Conservation (phyloP, 345 rosid genomes). For the Litchi chinensis region DNA sequence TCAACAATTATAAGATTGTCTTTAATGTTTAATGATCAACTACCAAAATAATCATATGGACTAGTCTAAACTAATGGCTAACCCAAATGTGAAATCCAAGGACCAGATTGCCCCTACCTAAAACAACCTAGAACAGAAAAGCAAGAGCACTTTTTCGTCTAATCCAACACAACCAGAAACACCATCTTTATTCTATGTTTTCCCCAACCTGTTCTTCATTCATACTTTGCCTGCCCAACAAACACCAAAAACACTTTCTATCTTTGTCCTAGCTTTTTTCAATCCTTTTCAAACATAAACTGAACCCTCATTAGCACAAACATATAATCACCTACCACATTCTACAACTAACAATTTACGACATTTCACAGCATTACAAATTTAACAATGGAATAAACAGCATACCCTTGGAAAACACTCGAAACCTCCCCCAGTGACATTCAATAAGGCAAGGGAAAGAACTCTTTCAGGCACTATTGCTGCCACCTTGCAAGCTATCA, state of each 20-base stretch:
- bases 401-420: constrained; percentile 93
- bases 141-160: neutral
- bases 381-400: neutral
- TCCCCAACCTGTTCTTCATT: neutral
- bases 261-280: neutral
- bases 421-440: constrained; percentile 97
- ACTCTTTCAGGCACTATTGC: constrained; percentile 83
- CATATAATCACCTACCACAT: neutral
- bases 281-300: too few species aligned
- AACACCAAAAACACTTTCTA: neutral
- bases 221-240: neutral
- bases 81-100: neutral
- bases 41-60: neutral
- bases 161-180: neutral
- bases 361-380: neutral
- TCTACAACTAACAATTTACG: neutral
- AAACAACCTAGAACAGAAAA: neutral
- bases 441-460: constrained; percentile 82
- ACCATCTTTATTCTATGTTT: neutral
- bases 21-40: neutral
- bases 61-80: neutral
- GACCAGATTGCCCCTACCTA: neutral
- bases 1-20: neutral
- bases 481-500: constrained; percentile 95
- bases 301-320: neutral